Conservation (phyloP, 2,329 filamentous ascomycete species). For the Proliferodiscus dingleyae region DNA sequence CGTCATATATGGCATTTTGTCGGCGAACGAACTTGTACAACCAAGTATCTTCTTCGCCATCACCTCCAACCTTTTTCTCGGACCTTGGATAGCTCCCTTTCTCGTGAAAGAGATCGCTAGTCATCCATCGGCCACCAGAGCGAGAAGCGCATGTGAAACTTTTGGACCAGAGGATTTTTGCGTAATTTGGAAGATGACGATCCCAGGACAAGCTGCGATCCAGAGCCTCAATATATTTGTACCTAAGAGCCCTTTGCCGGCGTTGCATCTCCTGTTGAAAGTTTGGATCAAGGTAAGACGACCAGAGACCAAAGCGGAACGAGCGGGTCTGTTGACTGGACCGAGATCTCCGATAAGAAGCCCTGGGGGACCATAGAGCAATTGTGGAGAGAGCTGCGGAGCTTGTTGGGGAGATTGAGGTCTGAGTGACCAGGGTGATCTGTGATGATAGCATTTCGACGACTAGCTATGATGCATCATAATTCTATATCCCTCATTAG, state of each 20-base stretch:
- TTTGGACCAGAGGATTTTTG: conserved; percentile 32
- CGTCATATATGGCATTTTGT: neutral
- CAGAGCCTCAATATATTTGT: conserved; percentile 43
- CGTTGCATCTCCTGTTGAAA: conserved; percentile 40
- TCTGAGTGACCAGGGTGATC: conserved; percentile 16
- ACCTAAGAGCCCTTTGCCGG: conserved; percentile 39
- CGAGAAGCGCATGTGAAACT: conserved; percentile 38
- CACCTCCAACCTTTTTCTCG: conserved; percentile 32
- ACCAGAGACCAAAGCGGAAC: conserved; percentile 47
- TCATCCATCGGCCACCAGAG: conserved; percentile 32
- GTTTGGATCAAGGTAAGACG: conserved; percentile 38
- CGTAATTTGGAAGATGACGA: conserved; percentile 34
- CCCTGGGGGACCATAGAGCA: conserved; percentile 10
- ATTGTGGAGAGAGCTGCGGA: conserved; percentile 9
- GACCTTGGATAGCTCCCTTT: conserved; percentile 14
- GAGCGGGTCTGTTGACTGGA: conserved; percentile 38
- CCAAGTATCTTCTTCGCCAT: conserved; percentile 39
- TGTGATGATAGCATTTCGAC: conserved; percentile 26
- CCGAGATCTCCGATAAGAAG: conserved; percentile 12
- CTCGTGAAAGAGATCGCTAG: conserved; percentile 29
- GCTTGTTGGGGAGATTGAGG: conserved; percentile 8
- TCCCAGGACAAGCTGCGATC: conserved; percentile 45
- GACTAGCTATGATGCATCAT: conserved; percentile 18
- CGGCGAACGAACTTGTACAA: neutral
- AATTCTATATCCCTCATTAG: conserved; percentile 6